Percentiles rank a stretch among this genome's conserved stretches.
phyloP scores from a whole-genome alignment of 164 flowering plant genomes.

The Houttuynia cordata region DNA sequence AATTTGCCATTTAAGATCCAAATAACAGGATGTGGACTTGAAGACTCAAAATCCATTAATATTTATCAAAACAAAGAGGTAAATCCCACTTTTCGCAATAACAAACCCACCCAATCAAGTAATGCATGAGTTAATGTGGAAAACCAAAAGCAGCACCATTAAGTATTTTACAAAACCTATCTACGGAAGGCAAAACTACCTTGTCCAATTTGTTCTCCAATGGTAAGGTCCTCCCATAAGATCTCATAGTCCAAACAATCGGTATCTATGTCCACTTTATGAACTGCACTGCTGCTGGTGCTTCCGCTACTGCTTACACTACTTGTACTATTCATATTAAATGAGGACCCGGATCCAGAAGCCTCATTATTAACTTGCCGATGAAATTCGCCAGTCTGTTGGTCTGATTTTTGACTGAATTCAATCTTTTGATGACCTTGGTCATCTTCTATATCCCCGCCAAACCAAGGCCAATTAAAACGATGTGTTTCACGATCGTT shows the following conservation, averaged over 20 bases:
- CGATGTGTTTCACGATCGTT: constrained; percentile 46
- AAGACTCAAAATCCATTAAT: no score
- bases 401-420: constrained; percentile 29
- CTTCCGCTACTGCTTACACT: constrained; percentile 91
- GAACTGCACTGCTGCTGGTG: constrained; percentile 64
- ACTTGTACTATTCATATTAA: constrained; percentile 74
- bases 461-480: constrained; percentile 49
- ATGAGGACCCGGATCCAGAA: constrained; percentile 75
- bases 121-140: no score
- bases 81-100: no score
- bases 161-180: neutral
- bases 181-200: constrained; percentile 27
- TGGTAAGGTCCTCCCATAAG: constrained; percentile 87
- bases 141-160: neutral
- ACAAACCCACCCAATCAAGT: no score
- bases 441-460: constrained; percentile 48
- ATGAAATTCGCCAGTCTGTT: constrained; percentile 29
- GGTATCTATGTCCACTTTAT: constrained; percentile 58
- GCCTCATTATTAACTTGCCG: constrained; percentile 47
- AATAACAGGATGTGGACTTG: no score
- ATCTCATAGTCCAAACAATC: constrained; percentile 88
- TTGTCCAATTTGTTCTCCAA: constrained; percentile 95
- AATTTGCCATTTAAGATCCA: no score
- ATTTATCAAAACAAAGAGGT: no score
- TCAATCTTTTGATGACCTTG: constrained; percentile 23